A percentile compares a stretch with the other conserved stretches of the same genome.
Evolutionary conservation across 352 stramenopile species (phyloP).

Genomic region (Phytophthora hybrid): DNA sequence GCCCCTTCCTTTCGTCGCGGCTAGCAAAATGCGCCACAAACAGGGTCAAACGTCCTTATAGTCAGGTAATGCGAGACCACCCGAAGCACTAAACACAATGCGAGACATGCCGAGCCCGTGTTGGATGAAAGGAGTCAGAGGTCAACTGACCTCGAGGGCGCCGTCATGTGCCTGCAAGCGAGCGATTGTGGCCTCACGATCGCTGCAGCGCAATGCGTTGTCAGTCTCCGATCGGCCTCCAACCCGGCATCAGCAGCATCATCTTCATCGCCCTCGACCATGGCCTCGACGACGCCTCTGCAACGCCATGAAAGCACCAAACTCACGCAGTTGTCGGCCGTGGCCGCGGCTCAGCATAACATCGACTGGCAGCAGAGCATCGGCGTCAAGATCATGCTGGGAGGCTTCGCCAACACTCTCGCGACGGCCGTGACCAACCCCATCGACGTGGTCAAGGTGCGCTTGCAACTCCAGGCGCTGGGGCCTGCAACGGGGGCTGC

Average conservation of each 20-base stretch:
- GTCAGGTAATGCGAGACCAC: background rate
- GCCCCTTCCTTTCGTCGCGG: background rate
- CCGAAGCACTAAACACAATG: slow-evolving; percentile 5
- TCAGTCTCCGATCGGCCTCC: slow-evolving; percentile 32
- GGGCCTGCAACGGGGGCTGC: slow-evolving; percentile 38
- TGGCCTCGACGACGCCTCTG: slow-evolving; percentile 25
- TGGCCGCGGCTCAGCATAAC: slow-evolving; percentile 33
- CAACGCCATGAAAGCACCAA: slow-evolving; percentile 31
- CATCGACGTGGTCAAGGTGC: slow-evolving; percentile 71
- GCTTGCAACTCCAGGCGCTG: slow-evolving; percentile 62
- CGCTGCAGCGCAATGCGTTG: background rate
- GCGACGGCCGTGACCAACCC: slow-evolving; percentile 60
- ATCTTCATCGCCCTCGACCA: background rate
- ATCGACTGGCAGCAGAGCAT: slow-evolving; percentile 55
- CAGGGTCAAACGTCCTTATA: slow-evolving; percentile 10
- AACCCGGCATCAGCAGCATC: slow-evolving; percentile 10
- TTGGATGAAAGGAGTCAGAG: slow-evolving; percentile 27
- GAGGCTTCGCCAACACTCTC: slow-evolving; percentile 60
- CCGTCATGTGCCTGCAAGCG: slow-evolving; percentile 7
- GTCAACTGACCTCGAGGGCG: slow-evolving; percentile 19
- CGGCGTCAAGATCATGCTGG: slow-evolving; percentile 63
- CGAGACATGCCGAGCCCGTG: slow-evolving; percentile 14
- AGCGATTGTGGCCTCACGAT: slow-evolving; percentile 24
- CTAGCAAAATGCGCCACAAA: background rate
- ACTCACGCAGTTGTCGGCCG: slow-evolving; percentile 20